Percentiles rank a stretch among this genome's conserved stretches.
These are phyloP conservation scores for Pyrenophora teres DNA, from an alignment of 2,329 filamentous ascomycete genomes.

Conservation along the genomic window DNA sequence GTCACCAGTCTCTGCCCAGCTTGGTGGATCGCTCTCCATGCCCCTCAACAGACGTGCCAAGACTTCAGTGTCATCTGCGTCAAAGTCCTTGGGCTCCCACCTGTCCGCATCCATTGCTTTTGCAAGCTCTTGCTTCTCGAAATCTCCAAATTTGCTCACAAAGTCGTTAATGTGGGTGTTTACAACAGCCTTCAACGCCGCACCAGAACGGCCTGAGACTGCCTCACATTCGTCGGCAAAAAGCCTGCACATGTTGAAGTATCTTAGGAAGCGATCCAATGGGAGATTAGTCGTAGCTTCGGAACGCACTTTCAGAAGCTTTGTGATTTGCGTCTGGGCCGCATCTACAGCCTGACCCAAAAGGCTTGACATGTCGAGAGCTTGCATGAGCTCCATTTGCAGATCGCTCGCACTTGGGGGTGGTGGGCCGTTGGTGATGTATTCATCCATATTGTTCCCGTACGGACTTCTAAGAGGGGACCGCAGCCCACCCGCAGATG, in stretches of 20 bases:
- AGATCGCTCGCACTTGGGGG: conserved; percentile 35
- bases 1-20: conserved; percentile 66
- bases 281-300: conserved; percentile 73
- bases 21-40: conserved; percentile 70
- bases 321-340: conserved; percentile 73
- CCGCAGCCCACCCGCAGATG: conserved; percentile 46
- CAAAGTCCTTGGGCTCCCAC: conserved; percentile 79
- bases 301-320: conserved; percentile 75
- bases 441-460: conserved; percentile 51
- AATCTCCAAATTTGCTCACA: conserved; percentile 71
- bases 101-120: conserved; percentile 79
- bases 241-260: conserved; percentile 79
- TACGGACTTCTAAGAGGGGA: conserved; percentile 56
- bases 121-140: conserved; percentile 74
- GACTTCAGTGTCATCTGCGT: conserved; percentile 62
- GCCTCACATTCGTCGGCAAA: conserved; percentile 88
- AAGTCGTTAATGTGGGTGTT: conserved; percentile 83
- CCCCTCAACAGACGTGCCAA: conserved; percentile 69
- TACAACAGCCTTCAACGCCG: conserved; percentile 75
- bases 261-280: conserved; percentile 73
- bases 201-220: conserved; percentile 77
- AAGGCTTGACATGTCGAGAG: conserved; percentile 76
- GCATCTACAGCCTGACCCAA: conserved; percentile 80
- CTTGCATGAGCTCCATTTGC: conserved; percentile 77
- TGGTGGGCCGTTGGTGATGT: conserved; percentile 31